Conservation (phyloP, 2,329 filamentous ascomycete species). For the Sordariomycetes sp. region DNA sequence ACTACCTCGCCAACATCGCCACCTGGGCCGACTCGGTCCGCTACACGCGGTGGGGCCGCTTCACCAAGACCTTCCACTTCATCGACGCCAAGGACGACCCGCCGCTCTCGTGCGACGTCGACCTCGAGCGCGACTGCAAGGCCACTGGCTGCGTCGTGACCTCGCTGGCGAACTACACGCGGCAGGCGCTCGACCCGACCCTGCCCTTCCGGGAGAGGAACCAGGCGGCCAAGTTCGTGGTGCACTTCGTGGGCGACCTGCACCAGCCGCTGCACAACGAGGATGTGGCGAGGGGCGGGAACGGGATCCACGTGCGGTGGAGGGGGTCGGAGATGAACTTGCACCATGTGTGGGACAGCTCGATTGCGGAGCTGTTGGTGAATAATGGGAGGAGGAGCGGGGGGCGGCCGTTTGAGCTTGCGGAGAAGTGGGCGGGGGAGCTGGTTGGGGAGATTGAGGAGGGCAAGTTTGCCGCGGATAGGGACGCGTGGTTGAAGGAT, state of each 20-base stretch:
- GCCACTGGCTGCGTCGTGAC: conserved; percentile 50
- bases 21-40: conserved; percentile 59
- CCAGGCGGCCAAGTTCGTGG: conserved; percentile 55
- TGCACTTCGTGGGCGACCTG: conserved; percentile 61
- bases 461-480: conserved; percentile 42
- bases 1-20: conserved; percentile 53
- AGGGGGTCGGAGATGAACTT: conserved; percentile 48
- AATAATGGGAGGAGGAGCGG: conserved; percentile 38
- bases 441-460: conserved; percentile 42
- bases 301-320: conserved; percentile 55
- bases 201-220: conserved; percentile 34
- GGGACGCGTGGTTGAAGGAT: conserved; percentile 44
- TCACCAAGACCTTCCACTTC: conserved; percentile 55
- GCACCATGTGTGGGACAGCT: conserved; percentile 64
- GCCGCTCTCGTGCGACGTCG: conserved; percentile 44
- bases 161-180: conserved; percentile 51
- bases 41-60: conserved; percentile 52
- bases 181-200: conserved; percentile 34
- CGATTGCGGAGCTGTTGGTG: conserved; percentile 54
- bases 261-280: conserved; percentile 60
- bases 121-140: conserved; percentile 51
- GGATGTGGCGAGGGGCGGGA: conserved; percentile 54
- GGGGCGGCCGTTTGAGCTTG: conserved; percentile 37
- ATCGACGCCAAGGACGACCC: conserved; percentile 58
- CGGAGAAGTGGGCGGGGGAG: conserved; percentile 43